Evolutionary conservation across 2,329 filamentous ascomycete species (phyloP), one percentile per base, ranked within the genome.

Genomic region (Aureobasidium musti): DNA sequence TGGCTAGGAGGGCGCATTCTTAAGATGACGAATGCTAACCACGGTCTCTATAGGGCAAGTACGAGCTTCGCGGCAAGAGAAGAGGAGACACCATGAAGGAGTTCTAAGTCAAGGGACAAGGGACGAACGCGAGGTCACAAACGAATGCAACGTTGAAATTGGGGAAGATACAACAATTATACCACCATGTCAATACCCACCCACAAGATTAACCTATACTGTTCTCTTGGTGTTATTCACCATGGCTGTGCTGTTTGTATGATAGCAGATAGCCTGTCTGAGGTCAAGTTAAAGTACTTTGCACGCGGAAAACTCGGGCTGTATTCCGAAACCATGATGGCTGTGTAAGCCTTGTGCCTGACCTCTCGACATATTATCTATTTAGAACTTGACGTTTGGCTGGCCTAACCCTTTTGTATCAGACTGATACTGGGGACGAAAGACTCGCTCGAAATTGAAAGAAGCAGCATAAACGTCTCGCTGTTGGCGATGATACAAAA

Each of bases 11-110:
- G 19, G 28, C 41, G 57, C 41, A 33, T 7, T 19, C 30, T 19
- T 21, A n/a, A 23, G 8, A 45, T 28, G 33, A 39, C 59, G 28
- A 17, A 21, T 26, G 49, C 70, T 72, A 41, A 72, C 52, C 14
- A 11, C 35, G 21, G 23, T 54, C 5, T 7, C 23, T 30, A 53
- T 73, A 98, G 94, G 95, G 94, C 74, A 92, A 94, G 76, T 96
- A 82, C 78, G 85, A 96, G 57, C 78, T 97, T 72, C 87, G 92
- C 72, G 94, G 88, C 67, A 98, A 98, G 89, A 85, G 91, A 78
- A 90, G 86, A 79, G 93, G 92, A 65, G 94, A 98, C 76, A 83
- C 89, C n/a, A 84, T 96, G 74, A 82, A 83, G 65, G 93, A 98
- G 80, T 94, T 85, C 78, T 98, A 80, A 73, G 69, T 45, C 73